Base-by-base conservation (phyloP, 345 rosid genomes). In the Sisymbrium altissimum region DNA sequence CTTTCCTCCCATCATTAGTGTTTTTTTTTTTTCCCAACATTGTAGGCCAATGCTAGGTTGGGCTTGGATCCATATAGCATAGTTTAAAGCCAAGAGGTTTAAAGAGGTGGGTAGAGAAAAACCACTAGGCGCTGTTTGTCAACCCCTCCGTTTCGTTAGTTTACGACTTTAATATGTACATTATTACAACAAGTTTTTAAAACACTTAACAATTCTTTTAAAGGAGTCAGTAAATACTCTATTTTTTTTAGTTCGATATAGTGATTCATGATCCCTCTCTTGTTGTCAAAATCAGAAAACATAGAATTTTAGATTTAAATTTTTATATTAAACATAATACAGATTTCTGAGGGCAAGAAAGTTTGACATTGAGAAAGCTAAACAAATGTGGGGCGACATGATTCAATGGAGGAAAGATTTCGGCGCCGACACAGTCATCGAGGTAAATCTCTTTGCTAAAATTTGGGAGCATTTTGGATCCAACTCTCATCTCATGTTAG, bases 341-440 rank as follows among this genome's bases (percentile, higher is more conserved):
- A 96, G 99, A 83, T 96, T 96, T 52, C 79, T 96, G 85, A 92
- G 92, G 79, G 99, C 98, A 54, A 88, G 99, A 76, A 96, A 92
- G 86, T 96, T 89, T 72, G 99, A 96, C 69, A 79, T 88, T 66
- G 99, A 96, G 60, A 96, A 87, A 80, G 97, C 98, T 61, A 96
- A 89, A 82, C 92, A 90, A 64, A 96, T 96, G 99, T 96, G 99
- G 99, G 85, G 89, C 55, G 98, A 96, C 66, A 92, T 92, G 99
- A 87, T 96, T 75, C 91, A 86, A 15, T 96, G 99, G 99, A 89
- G 99, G 83, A 90, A 87, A 79, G 99, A 96, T 38, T 96, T 92
- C 11, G 96, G 88, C 41, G 84, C 83, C 11, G 98, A 96, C 78
- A 86, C 95, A 25, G 84, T 96, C 56, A 81, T 86, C 68, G 89